Conservation (phyloP, 495 filamentous ascomycete genomes). For the Penicillium canescens region DNA sequence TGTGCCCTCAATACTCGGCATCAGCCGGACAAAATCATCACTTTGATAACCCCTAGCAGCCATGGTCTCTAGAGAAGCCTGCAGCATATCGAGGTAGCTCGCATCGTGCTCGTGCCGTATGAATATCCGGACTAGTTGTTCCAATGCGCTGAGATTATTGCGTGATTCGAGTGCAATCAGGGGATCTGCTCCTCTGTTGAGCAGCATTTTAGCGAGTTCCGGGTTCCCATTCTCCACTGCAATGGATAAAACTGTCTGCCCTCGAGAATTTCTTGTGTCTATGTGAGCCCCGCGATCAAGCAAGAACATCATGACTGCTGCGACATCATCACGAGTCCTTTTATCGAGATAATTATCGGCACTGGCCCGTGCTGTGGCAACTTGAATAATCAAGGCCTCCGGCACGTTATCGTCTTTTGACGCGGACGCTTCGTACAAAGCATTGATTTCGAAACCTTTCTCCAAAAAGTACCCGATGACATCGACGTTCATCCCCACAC, state of each 20-base stretch:
- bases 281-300: not conserved
- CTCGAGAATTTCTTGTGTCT: not conserved
- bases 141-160: not conserved
- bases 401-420: not conserved
- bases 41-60: not conserved
- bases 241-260: not conserved
- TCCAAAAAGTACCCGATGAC: not conserved
- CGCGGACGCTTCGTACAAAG: not conserved
- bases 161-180: not conserved
- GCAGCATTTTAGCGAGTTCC: not conserved
- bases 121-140: not conserved
- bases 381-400: slow-evolving; percentile 1
- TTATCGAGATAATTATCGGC: no score
- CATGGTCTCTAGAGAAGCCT: not conserved
- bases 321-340: not conserved
- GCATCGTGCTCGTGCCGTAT: not conserved
- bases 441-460: not conserved
- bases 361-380: not conserved
- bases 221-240: not conserved
- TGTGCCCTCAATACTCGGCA: not conserved
- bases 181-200: not conserved
- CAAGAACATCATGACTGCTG: not conserved
- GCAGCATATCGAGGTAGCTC: not conserved
- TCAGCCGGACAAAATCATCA: not conserved
- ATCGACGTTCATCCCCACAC: not conserved